phyloP scores from a whole-genome alignment of 305 asterid genomes.

The Solanum aculeatissimum region DNA sequence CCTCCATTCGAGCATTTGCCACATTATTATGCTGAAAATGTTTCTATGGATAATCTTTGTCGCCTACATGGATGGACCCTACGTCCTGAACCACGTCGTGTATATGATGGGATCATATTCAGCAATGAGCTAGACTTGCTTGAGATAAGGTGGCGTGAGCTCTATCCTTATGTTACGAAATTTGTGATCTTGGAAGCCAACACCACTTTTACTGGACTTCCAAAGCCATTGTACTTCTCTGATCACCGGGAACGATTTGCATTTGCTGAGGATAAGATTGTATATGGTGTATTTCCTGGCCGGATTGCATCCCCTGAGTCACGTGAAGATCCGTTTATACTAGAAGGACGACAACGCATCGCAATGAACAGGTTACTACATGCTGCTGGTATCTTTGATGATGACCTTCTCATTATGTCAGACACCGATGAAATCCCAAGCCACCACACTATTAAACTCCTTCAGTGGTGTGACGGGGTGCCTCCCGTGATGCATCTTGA shows the following conservation, averaged over 20 bases:
- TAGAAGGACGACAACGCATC: slow-evolving; percentile 57
- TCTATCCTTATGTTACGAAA: slow-evolving; percentile 49
- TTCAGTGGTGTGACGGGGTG: slow-evolving; percentile 79
- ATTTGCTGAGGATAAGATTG: slow-evolving; percentile 52
- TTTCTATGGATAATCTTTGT: slow-evolving; percentile 62
- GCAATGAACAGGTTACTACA: slow-evolving; percentile 53
- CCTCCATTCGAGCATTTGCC: slow-evolving; percentile 42
- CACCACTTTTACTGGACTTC: slow-evolving; percentile 82
- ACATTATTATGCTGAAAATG: slow-evolving; percentile 78
- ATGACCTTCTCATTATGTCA: slow-evolving; percentile 65
- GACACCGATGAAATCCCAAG: slow-evolving; percentile 89
- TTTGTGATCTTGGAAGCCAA: slow-evolving; percentile 77
- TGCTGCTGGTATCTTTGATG: slow-evolving; percentile 46
- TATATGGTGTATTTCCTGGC: slow-evolving; percentile 51
- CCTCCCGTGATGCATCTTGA: slow-evolving; percentile 66
- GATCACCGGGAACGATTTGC: slow-evolving; percentile 42
- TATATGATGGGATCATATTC: slow-evolving; percentile 66
- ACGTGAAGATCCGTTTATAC: slow-evolving; percentile 48
- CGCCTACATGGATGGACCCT: slow-evolving; percentile 73
- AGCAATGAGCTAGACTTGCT: slow-evolving; percentile 82
- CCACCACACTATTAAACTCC: slow-evolving; percentile 56
- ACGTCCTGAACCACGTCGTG: slow-evolving; percentile 61
- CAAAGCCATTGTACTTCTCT: slow-evolving; percentile 55
- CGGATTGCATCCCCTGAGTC: slow-evolving; percentile 25
- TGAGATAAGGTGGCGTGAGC: slow-evolving; percentile 78